Percentiles rank a stretch among this genome's conserved stretches.
phyloP scores from a whole-genome alignment of 2,329 filamentous ascomycete species.

The Colletotrichum sansevieriae region DNA sequence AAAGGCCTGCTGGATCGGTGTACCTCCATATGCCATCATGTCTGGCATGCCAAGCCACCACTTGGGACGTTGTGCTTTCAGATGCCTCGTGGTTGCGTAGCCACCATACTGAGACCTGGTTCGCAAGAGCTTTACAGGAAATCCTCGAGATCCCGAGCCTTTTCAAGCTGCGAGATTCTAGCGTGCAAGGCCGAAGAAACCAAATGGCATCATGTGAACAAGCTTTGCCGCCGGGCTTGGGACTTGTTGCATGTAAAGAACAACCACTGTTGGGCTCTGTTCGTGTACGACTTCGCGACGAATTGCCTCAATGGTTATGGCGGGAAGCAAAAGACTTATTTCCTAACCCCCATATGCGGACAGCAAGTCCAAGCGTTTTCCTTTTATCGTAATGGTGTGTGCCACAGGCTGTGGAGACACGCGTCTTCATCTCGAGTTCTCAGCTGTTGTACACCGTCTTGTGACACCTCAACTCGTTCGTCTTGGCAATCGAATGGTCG shows the following conservation, averaged over 20 bases:
- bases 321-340: not conserved
- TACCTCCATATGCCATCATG: conserved; percentile 3
- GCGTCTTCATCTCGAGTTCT: conserved; percentile 21
- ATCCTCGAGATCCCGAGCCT: not conserved
- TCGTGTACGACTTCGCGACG: conserved; percentile 22
- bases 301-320: conserved; percentile 24
- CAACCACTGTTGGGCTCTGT: not conserved
- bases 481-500: conserved; percentile 2
- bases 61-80: conserved; percentile 21
- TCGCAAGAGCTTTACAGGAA: not conserved
- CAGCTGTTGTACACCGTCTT: conserved; percentile 14
- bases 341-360: not conserved
- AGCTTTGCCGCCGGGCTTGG: not conserved
- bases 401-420: conserved; percentile 13
- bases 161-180: not conserved
- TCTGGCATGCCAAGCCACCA: not conserved
- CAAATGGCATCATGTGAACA: not conserved
- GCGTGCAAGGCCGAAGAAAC: not conserved
- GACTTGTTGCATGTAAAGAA: not conserved
- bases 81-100: conserved; percentile 38
- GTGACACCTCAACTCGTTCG: conserved; percentile 21
- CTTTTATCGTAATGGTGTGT: conserved; percentile 10
- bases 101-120: conserved; percentile 7
- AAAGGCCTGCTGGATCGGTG: conserved; percentile 34
- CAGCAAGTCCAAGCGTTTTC: not conserved